Conservation (phyloP, 2,329 filamentous ascomycete species). For the Pyrenochaeta sp. region DNA sequence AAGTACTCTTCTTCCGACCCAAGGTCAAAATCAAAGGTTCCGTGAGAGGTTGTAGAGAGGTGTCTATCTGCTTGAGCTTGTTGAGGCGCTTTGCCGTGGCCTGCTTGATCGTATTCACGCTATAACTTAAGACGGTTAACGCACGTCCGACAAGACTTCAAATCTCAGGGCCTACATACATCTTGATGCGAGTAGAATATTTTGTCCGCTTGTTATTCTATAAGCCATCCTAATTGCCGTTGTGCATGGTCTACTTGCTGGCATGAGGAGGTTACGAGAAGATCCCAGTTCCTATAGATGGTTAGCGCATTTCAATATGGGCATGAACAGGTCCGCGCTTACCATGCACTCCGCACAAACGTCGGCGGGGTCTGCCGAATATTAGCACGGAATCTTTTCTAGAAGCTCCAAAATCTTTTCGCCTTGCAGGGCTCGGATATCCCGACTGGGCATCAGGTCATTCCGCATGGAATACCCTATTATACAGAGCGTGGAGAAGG, state of each 20-base stretch:
- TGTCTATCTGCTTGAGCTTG: conserved; percentile 58
- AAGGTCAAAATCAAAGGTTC: conserved; percentile 59
- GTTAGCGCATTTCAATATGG: conserved; percentile 11
- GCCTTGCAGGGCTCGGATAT: conserved; percentile 1
- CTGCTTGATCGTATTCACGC: conserved; percentile 63
- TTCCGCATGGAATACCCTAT: not conserved
- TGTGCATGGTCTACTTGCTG: conserved; percentile 48
- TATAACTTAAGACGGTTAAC: conserved; percentile 59
- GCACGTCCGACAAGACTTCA: not conserved
- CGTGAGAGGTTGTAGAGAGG: conserved; percentile 63
- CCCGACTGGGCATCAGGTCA: not conserved
- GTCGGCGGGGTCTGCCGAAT: conserved; percentile 51
- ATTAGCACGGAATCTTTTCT: conserved; percentile 16
- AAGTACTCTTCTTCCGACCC: conserved; percentile 60
- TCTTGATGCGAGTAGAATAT: conserved; percentile 52
- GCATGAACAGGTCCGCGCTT: conserved; percentile 16
- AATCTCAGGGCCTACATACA: conserved; percentile 6
- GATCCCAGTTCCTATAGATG: conserved; percentile 67
- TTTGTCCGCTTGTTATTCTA: conserved; percentile 12
- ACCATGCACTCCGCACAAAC: conserved; percentile 53
- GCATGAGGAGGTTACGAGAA: conserved; percentile 69
- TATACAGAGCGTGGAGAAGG: not conserved
- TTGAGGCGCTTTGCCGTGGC: conserved; percentile 60
- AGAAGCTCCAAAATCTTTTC: conserved; percentile 3
- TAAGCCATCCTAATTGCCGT: not conserved